Conservation (phyloP, 1,284 basidiomycete species). For the Fistulina hepatica region DNA sequence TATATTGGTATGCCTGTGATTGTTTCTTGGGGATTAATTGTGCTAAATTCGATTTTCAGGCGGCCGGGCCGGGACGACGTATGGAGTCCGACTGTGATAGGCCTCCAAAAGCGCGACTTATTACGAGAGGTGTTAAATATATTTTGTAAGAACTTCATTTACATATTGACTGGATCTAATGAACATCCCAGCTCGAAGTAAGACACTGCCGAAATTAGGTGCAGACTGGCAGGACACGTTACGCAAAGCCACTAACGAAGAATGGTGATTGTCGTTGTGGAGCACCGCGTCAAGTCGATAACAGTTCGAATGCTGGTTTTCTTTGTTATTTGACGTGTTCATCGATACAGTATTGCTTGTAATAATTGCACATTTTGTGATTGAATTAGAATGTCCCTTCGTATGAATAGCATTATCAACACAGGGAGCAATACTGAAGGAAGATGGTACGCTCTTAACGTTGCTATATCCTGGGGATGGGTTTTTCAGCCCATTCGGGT, state of each 20-base stretch:
- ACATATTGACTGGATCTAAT: constrained; percentile 8
- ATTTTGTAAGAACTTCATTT: constrained; percentile 40
- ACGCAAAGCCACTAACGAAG: constrained; percentile 47
- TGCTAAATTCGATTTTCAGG: constrained; percentile 31
- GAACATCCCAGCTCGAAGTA: constrained; percentile 46
- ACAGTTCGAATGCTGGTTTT: too few relatives aligned
- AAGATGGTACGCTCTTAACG: too few relatives aligned
- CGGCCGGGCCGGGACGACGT: constrained; percentile 51
- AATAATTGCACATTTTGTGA: too few relatives aligned
- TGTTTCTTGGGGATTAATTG: constrained; percentile 2
- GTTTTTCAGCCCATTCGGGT: too few relatives aligned
- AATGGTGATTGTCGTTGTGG: too few relatives aligned
- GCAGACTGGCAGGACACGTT: constrained; percentile 70
- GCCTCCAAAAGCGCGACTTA: constrained; percentile 67
- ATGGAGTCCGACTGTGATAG: constrained; percentile 60
- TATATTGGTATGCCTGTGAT: constrained; percentile 57
- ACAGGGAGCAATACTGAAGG: too few relatives aligned
- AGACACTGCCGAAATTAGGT: constrained; percentile 59
- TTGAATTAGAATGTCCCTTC: too few relatives aligned
- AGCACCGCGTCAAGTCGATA: too few relatives aligned
- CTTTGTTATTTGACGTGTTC: too few relatives aligned
- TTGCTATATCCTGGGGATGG: too few relatives aligned
- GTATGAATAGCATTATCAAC: too few relatives aligned
- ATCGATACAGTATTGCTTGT: too few relatives aligned
- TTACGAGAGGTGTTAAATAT: constrained; percentile 67